A percentile compares a stretch with the other conserved stretches of the same genome.
Conservation (phyloP, 371 early-diverging fungal genomes). For the Saksenaea vasiformis region DNA sequence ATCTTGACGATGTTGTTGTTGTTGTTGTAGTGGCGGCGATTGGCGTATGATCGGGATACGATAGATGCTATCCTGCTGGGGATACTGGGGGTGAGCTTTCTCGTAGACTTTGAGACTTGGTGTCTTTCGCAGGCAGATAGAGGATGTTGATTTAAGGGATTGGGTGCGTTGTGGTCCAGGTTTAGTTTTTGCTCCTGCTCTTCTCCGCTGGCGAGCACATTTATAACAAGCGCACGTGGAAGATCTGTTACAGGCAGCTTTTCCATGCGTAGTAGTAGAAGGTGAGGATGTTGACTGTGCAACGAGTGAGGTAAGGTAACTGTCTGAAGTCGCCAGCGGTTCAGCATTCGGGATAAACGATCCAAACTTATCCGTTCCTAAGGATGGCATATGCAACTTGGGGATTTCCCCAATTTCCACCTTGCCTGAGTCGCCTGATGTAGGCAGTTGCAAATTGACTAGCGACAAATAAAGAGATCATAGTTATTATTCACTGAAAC, state of each 20-base stretch:
- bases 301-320: slow-evolving; percentile 27
- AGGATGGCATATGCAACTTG: slow-evolving; percentile 10
- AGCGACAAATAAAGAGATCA: slow-evolving; percentile 3
- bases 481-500: neutral
- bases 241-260: slow-evolving; percentile 4
- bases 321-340: slow-evolving; percentile 12
- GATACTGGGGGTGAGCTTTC: slow-evolving; percentile 38
- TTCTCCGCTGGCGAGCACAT: slow-evolving; percentile 48
- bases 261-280: neutral
- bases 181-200: slow-evolving; percentile 19
- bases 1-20: neutral
- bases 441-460: slow-evolving; percentile 38
- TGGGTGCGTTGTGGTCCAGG: slow-evolving; percentile 8
- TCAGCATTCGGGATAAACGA: neutral
- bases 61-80: slow-evolving; percentile 44
- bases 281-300: slow-evolving; percentile 14
- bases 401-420: slow-evolving; percentile 34
- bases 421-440: slow-evolving; percentile 35
- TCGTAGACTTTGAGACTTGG: slow-evolving; percentile 44
- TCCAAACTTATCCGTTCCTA: neutral
- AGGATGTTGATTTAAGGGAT: slow-evolving; percentile 7
- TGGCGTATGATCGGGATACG: slow-evolving; percentile 9
- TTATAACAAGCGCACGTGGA: slow-evolving; percentile 43
- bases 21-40: neutral
- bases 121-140: slow-evolving; percentile 32